These are phyloP conservation scores for Choiromyces venosus DNA, from an alignment of 495 filamentous ascomycete species.

Conservation along the genomic window DNA sequence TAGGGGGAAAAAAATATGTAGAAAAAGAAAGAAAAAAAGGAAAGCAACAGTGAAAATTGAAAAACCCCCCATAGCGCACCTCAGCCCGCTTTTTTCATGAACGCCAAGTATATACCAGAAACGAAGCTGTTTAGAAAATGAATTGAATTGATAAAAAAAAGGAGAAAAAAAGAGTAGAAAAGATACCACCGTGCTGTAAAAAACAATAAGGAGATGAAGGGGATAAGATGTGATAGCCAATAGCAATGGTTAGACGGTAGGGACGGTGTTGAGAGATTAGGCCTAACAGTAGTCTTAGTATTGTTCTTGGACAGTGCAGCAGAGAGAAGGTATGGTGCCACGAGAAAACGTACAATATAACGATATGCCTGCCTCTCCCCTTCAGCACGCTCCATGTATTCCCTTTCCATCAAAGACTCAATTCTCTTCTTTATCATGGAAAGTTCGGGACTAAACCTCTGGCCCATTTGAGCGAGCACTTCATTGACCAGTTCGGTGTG, in stretches of 20 bases:
- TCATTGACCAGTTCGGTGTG: constrained; percentile 81
- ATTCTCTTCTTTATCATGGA: constrained; percentile 90
- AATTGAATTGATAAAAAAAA: neutral
- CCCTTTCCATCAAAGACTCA: constrained; percentile 82
- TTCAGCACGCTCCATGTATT: constrained; percentile 87
- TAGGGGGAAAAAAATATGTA: neutral
- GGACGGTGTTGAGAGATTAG: neutral
- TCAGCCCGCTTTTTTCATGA: neutral
- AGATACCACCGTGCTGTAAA: neutral
- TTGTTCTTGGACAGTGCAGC: neutral
- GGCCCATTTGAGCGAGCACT: constrained; percentile 69
- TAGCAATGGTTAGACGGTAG: neutral
- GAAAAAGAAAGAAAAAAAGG: neutral
- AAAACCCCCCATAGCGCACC: neutral
- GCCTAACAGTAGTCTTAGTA: neutral
- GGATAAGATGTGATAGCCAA: neutral
- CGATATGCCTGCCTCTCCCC: constrained; percentile 63
- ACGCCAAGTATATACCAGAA: constrained; percentile 2
- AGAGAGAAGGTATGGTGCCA: neutral
- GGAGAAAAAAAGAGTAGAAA: neutral
- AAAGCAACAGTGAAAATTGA: neutral
- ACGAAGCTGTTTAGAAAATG: no score
- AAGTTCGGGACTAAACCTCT: constrained; percentile 83
- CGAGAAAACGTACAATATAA: constrained; percentile 55
- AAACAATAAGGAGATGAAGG: neutral